Percentiles rank a stretch among this genome's conserved stretches.
Evolutionary conservation across 2,329 filamentous ascomycete species (phyloP).

Genomic region (Dactylella cylindrospora): DNA sequence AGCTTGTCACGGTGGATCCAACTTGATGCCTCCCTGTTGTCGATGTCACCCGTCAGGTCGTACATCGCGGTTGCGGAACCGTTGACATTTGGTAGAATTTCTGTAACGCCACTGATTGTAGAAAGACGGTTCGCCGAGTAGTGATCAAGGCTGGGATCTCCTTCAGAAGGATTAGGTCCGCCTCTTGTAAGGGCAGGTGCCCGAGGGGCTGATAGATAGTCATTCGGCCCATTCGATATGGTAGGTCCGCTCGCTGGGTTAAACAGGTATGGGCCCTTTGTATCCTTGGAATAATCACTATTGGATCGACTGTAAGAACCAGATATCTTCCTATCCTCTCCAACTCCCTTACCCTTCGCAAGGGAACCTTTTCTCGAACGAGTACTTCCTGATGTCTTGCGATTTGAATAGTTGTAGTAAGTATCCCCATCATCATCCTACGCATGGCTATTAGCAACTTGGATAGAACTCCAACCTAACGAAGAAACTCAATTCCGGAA

Average conservation of each 20-base stretch:
- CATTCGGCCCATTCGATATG: constrained; percentile 7
- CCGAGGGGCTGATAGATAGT: constrained; percentile 21
- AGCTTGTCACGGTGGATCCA: constrained; percentile 50
- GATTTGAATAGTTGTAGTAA: constrained; percentile 37
- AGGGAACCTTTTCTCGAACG: constrained; percentile 36
- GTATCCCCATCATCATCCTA: constrained; percentile 40
- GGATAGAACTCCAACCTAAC: not conserved
- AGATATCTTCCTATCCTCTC: constrained; percentile 20
- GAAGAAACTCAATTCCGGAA: not conserved
- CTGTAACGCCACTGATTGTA: constrained; percentile 45
- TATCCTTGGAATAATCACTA: constrained; percentile 34
- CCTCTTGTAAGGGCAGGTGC: constrained; percentile 18
- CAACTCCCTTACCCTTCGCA: constrained; percentile 15
- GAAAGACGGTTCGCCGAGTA: constrained; percentile 47
- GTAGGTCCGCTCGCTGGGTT: constrained; percentile 1
- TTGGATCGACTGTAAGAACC: constrained; percentile 26
- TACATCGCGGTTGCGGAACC: constrained; percentile 45
- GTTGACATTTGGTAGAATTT: constrained; percentile 44
- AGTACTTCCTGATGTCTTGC: constrained; percentile 12
- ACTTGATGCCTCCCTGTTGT: constrained; percentile 48
- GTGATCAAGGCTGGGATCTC: constrained; percentile 47
- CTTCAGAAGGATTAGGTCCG: constrained; percentile 27
- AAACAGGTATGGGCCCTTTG: constrained; percentile 3
- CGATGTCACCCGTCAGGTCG: constrained; percentile 41
- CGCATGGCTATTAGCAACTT: no score